Evolutionary conservation across 1,284 basidiomycete species (phyloP), one percentile per base, ranked within the genome.

Genomic region (Ganoderma resinaceum): DNA sequence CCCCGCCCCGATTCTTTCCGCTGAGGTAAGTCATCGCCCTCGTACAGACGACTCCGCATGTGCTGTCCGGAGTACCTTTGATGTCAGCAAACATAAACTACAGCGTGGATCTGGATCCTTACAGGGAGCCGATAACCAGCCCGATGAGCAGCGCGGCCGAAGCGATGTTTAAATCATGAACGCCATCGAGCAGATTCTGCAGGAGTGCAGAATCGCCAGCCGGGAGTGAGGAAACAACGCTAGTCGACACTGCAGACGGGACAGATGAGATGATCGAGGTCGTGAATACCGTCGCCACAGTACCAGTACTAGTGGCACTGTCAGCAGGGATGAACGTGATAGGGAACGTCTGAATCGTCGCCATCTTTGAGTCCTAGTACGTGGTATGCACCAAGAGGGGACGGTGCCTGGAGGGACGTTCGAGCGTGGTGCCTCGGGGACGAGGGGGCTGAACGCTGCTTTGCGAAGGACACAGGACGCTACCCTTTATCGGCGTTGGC

Each of bases 41-140:
- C 23, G 59, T 72, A 9, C 33, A 55, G 38, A 70, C 67, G 1
- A 68, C 52, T 18, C 71, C 71, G n/a, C 67, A 72, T 2, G 67
- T 61, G 38, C 71, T 72, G 49, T 23, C 23, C 40, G 26, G 35
- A 16, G 29, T 3, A 40, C 8, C 11, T 2, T 37, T 12, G 7
- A 31, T 23, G 37, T 42, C 7, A 16, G 23, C 18, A 11, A 46
- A 26, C 38, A 26, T 33, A 20, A 9, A 35, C 9, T 11, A 26
- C 23, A 31, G 20, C 18, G 31, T 11, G n/a, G 12, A 31, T 20
- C 2, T 23, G 52, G 31, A 5, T 20, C 42, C 62, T 49, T 26
- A 72, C 71, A 72, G 61, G 1, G 66, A 61, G 7, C 66, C 67
- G 26, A 72, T 63, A 14, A 72, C 63, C 37, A 70, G 20, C 5